Base-by-base conservation (phyloP, 2,329 filamentous ascomycete species). In the Pseudopyrenochaeta lycopersici region DNA sequence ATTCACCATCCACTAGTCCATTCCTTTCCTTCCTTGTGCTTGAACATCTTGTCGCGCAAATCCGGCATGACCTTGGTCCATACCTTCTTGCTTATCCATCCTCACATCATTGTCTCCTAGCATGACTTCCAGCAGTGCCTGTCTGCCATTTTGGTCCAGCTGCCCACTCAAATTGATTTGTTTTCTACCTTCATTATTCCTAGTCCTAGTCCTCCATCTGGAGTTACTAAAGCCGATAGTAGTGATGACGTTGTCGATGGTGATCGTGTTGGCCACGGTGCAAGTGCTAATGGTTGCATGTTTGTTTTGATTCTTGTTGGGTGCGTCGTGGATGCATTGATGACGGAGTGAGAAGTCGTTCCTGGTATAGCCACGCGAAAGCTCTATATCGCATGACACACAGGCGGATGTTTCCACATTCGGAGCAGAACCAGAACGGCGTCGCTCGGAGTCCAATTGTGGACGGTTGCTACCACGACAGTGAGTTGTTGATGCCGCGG, bases 121-220 rank as follows among this genome's bases (percentile, higher is more conserved):
- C 23, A 27, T n/a, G 23, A 27, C 7, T 7, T 17, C 12, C 17
- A 14, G 14, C 14, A n/a, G 20, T 21, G 5, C 20, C 14, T 39
- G 18, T 2, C 21, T 44, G 15, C 49, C 43, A 46, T 52, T 29
- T 30, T 46, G 42, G 21, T 46, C 49, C 27, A 52, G 18, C 36
- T 47, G 49, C n/a, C 49, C 42, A 42, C 49, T 47, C 30, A 17
- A 15, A 2, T 20, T 2, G 12, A 52, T 46, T 7, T 42, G 35
- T 30, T 39, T 15, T 3, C 36, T 18, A 14, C 17, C 20, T 23
- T 21, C 36, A 3, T 15, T 39, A 4, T 18, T 14, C n/a, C 39
- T 18, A 15, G 15, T 32, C 2, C 30, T 14, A 18, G 15, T 30
- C 14, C 36, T 29, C 27, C 14, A 30, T 14, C 31, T 15, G 9